phyloP scores from a whole-genome alignment of 768 basidiomycete species.

The Cyclocybe cylindracea region DNA sequence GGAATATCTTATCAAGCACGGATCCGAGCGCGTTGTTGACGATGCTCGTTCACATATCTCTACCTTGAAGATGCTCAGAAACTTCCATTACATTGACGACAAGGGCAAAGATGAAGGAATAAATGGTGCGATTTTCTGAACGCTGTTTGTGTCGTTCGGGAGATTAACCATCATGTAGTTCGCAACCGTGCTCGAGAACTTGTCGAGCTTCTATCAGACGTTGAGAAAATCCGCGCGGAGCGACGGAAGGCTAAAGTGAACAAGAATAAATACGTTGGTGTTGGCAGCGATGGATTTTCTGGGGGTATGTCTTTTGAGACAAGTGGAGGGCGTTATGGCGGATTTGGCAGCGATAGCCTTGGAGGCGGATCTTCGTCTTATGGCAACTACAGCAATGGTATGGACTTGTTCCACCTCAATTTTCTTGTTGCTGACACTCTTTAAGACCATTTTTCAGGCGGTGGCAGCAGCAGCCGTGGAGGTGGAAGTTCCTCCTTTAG shows the following conservation, averaged over 20 bases:
- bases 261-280: conserved; percentile 86
- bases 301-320: conserved; percentile 43
- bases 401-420: background rate
- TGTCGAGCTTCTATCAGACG: conserved; percentile 87
- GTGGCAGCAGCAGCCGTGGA: conserved; percentile 36
- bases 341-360: conserved; percentile 45
- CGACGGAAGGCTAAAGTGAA: conserved; percentile 92
- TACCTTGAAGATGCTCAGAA: conserved; percentile 95
- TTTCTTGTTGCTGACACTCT: background rate
- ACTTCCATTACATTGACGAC: conserved; percentile 98
- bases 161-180: conserved; percentile 47
- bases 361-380: conserved; percentile 26
- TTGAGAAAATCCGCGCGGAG: conserved; percentile 87
- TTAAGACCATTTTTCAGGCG: conserved; percentile 25
- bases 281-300: conserved; percentile 78
- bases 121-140: conserved; percentile 63
- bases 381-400: conserved; percentile 28
- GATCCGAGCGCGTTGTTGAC: conserved; percentile 96
- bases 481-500: conserved; percentile 51
- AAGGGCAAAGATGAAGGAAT: conserved; percentile 98
- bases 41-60: conserved; percentile 94
- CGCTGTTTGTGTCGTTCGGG: background rate
- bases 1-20: conserved; percentile 96
- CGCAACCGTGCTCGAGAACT: conserved; percentile 93
- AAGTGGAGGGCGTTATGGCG: conserved; percentile 39